Evolutionary conservation across 306 rosid species (phyloP).

Genomic region (Fragaria vesca): DNA sequence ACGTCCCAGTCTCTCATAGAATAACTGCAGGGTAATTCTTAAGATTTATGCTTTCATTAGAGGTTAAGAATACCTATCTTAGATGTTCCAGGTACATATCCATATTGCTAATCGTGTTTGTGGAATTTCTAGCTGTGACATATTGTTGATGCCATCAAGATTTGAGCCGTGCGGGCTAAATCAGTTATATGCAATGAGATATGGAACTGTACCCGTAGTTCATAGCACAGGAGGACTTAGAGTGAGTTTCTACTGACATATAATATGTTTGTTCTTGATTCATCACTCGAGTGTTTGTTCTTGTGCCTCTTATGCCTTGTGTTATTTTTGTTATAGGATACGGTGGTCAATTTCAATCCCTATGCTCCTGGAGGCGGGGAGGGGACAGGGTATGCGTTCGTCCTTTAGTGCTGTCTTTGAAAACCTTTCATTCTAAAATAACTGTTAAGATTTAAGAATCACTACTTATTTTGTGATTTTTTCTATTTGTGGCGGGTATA

Average conservation of each 20-base stretch:
- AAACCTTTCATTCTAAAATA: neutral
- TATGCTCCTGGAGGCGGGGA: slow-evolving; percentile 53
- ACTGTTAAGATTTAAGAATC: neutral
- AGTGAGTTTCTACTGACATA: slow-evolving; percentile 49
- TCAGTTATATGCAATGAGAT: slow-evolving; percentile 90
- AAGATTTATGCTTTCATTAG: slow-evolving; percentile 13
- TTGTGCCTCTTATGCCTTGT: slow-evolving; percentile 17
- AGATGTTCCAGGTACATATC: slow-evolving; percentile 10
- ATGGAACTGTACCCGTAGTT: slow-evolving; percentile 91
- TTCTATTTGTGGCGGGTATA: slow-evolving; percentile 28
- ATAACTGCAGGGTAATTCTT: slow-evolving; percentile 78
- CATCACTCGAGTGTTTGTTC: slow-evolving; percentile 3
- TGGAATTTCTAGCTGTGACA: slow-evolving; percentile 68
- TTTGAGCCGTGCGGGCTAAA: slow-evolving; percentile 94
- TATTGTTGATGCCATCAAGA: slow-evolving; percentile 81
- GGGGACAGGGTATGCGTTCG: slow-evolving; percentile 70
- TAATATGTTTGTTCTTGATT: slow-evolving; percentile 12
- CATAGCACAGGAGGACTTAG: slow-evolving; percentile 91
- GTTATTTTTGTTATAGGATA: slow-evolving; percentile 56
- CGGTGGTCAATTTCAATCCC: slow-evolving; percentile 65
- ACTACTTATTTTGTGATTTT: slow-evolving; percentile 17
- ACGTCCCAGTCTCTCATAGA: slow-evolving; percentile 79
- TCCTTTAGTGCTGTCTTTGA: neutral
- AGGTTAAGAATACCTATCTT: slow-evolving; percentile 12
- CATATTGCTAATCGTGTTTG: slow-evolving; percentile 25